Evolutionary conservation across 805 yeast species (phyloP), one percentile per base, ranked within the genome.

Genomic region (Wickerhamiella australiensis): DNA sequence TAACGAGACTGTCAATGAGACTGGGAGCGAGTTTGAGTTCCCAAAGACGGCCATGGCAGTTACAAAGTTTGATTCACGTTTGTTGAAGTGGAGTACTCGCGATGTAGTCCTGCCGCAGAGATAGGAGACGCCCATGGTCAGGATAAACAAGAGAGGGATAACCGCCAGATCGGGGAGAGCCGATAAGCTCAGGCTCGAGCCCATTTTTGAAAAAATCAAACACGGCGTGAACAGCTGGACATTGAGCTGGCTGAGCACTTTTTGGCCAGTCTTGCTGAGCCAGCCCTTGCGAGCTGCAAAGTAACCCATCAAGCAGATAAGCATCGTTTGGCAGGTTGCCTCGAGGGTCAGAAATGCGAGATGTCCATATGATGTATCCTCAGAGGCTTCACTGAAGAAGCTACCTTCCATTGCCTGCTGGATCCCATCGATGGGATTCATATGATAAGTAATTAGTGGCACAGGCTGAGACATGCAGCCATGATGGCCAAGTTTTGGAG

Each of bases 31-130:
- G 69, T 90, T 90, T 41, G 95, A 85, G 67, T 90, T 92, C 48
- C 96, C 97, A 67, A 90, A 90, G 5, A 88, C 95, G 2, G 92
- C 86, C 94, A 92, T 92, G 2, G 96, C 97, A 20, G 94, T 82
- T 46, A 92, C 96, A 59, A 85, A 90, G 67, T 90, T 88, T 3
- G 85, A 62, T 66, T 92, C 96, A 12, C 84, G 77, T 45, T 69
- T 76, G 58, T 83, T 83, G 58, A 92, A 68, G 6, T 66, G 59
- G 54, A 87, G 63, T 40, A 78, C 54, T 12, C 65, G 62, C 3
- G 85, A 70, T 37, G 79, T 73, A 20, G 76, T 25, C 26, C 68
- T 66, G 5, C 95, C 83, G 31, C 86, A 78, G 8, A 68, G 21
- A 57, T 69, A 80, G 1, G 96, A 80, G 17, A 87, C 80, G 15